Conservation (phyloP, 768 basidiomycete species). For the Pisolithus albus region DNA sequence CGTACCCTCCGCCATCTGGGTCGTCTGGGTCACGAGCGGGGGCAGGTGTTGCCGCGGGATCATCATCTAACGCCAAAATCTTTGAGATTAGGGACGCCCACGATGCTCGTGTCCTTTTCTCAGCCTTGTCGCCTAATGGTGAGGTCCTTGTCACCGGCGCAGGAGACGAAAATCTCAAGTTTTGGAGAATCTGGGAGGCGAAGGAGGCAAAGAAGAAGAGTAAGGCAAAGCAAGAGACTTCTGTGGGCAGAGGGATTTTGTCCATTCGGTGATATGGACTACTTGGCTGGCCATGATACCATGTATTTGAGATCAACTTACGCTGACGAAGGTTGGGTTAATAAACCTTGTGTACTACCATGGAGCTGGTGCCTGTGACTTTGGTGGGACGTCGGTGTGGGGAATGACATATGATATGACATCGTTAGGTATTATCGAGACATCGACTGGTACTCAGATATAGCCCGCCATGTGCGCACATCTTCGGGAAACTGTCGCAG, state of each 20-base stretch:
- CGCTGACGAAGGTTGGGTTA: background rate
- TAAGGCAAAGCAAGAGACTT: conserved; percentile 30
- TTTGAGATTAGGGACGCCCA: conserved; percentile 82
- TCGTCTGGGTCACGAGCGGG: conserved; percentile 65
- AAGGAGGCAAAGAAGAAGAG: conserved; percentile 31
- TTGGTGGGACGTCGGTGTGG: background rate
- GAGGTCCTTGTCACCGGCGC: conserved; percentile 90
- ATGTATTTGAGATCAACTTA: too few relatives aligned
- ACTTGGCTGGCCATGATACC: too few relatives aligned
- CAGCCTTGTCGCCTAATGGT: conserved; percentile 79
- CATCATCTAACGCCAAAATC: conserved; percentile 16
- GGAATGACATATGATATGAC: background rate
- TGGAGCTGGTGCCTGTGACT: background rate
- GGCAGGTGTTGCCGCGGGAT: conserved; percentile 17
- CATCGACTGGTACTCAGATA: background rate
- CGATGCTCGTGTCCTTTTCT: conserved; percentile 84
- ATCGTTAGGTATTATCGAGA: background rate
- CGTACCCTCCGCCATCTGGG: conserved; percentile 52
- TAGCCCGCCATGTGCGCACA: background rate
- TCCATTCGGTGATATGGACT: conserved; percentile 27
- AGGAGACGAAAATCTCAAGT: conserved; percentile 94
- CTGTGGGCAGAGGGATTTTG: conserved; percentile 26
- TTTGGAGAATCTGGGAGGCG: conserved; percentile 84
- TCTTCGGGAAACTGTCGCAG: background rate
- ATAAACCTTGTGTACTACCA: background rate